phyloP scores from a whole-genome alignment of 176 grass and related monocot genomes.

The Eleusine coracana region DNA sequence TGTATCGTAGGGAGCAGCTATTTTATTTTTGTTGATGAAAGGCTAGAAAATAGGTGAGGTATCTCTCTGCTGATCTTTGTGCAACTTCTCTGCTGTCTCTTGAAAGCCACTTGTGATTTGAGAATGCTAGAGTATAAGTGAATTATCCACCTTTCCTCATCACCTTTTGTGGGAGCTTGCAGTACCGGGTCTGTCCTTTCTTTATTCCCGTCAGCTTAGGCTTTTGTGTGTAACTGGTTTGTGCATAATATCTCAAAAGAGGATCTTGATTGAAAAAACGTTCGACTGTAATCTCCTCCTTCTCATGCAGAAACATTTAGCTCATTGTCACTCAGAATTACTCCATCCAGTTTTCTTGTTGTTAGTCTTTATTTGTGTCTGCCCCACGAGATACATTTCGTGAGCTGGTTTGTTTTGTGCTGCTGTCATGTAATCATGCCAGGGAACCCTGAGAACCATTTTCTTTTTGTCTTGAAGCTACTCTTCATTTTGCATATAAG shows the following conservation, averaged over 20 bases:
- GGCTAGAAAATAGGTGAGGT: background rate
- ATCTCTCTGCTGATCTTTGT: background rate
- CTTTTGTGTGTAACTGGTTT: no score
- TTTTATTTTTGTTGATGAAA: background rate
- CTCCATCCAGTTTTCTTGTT: background rate
- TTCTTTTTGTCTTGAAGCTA: slow-evolving; percentile 3
- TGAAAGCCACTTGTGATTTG: background rate
- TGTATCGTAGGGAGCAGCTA: background rate
- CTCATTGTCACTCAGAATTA: background rate
- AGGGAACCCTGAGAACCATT: slow-evolving; percentile 1
- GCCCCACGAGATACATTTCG: background rate
- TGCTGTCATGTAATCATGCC: background rate
- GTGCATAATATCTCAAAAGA: no score
- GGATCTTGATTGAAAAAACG: slow-evolving; percentile 1
- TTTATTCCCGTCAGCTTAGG: no score
- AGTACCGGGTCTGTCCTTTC: no score
- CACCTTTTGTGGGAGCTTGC: no score
- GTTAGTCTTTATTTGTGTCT: background rate
- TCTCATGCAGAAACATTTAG: background rate
- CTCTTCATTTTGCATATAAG: slow-evolving; percentile 7
- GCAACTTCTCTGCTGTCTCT: background rate
- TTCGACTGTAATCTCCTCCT: slow-evolving; percentile 10
- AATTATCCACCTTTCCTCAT: no score
- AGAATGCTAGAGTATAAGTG: background rate
- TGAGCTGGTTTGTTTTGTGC: background rate